These are phyloP conservation scores for Colletotrichum tamarilloi DNA, from an alignment of 2,329 filamentous ascomycete genomes.

Conservation along the genomic window DNA sequence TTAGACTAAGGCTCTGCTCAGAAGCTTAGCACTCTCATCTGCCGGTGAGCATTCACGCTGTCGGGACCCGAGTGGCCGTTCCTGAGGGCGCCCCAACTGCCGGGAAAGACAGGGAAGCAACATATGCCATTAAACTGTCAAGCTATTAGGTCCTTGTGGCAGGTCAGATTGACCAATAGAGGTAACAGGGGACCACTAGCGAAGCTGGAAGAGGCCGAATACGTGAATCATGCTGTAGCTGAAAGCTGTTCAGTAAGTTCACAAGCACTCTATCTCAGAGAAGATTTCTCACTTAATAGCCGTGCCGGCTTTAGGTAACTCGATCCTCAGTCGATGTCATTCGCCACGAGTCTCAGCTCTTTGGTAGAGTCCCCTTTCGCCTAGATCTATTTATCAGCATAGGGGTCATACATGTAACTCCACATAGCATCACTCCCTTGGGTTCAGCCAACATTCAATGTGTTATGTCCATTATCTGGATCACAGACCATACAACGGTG, in stretches of 20 bases:
- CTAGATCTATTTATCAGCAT: not conserved
- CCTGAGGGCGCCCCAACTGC: not conserved
- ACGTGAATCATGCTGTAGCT: not conserved
- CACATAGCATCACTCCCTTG: not conserved
- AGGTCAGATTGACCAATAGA: not conserved
- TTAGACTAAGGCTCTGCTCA: not conserved
- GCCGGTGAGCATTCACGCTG: not conserved
- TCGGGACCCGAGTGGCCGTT: not conserved
- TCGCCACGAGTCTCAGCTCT: not conserved
- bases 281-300: not conserved
- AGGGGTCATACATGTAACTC: not conserved
- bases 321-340: not conserved
- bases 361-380: not conserved
- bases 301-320: not conserved
- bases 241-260: not conserved
- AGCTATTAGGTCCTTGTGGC: not conserved
- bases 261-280: not conserved
- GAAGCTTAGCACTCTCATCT: not conserved
- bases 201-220: not conserved
- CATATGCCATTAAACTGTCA: not conserved
- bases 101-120: not conserved
- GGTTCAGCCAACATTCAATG: not conserved
- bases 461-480: not conserved
- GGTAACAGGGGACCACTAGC: not conserved
- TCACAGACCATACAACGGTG: not conserved